These are phyloP conservation scores for Pseudevernia furfuracea DNA, from an alignment of 495 filamentous ascomycete species.

Conservation along the genomic window DNA sequence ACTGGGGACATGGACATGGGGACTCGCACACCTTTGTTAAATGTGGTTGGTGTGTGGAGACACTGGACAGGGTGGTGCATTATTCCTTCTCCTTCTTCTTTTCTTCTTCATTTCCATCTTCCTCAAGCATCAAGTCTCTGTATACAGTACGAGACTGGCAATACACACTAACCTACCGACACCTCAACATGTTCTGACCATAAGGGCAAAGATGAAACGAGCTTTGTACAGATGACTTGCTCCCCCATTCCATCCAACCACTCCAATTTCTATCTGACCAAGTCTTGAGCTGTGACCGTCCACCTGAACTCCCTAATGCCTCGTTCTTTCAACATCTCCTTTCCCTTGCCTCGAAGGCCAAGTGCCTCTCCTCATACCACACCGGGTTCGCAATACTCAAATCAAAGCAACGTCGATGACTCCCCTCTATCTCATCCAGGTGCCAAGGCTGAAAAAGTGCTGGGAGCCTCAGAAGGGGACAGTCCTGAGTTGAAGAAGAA, in stretches of 20 bases:
- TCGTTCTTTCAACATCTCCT: slow-evolving; percentile 26
- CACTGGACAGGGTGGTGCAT: background rate
- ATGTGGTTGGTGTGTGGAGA: background rate
- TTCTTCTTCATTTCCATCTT: background rate
- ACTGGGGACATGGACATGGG: no score
- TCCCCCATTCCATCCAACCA: background rate
- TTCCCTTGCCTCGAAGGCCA: slow-evolving; percentile 24
- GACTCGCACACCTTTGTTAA: background rate
- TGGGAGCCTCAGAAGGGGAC: slow-evolving; percentile 19
- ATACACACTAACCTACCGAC: background rate
- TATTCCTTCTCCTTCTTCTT: background rate
- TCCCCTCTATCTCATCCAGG: slow-evolving; percentile 23
- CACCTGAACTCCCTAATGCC: slow-evolving; percentile 13
- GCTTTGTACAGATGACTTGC: background rate
- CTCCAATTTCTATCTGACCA: background rate
- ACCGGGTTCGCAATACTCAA: slow-evolving; percentile 20
- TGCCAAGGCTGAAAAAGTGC: slow-evolving; percentile 23
- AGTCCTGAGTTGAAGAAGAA: slow-evolving; percentile 17
- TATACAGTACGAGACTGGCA: background rate
- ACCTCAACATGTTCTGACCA: background rate
- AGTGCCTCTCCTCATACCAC: slow-evolving; percentile 19
- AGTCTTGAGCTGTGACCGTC: background rate
- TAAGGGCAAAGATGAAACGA: background rate
- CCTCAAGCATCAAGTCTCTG: background rate
- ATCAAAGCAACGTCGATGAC: slow-evolving; percentile 17